Percentiles rank a stretch among this genome's conserved stretches.
Evolutionary conservation across 2,329 filamentous ascomycete species (phyloP).

Genomic region (Elsinoe australis): DNA sequence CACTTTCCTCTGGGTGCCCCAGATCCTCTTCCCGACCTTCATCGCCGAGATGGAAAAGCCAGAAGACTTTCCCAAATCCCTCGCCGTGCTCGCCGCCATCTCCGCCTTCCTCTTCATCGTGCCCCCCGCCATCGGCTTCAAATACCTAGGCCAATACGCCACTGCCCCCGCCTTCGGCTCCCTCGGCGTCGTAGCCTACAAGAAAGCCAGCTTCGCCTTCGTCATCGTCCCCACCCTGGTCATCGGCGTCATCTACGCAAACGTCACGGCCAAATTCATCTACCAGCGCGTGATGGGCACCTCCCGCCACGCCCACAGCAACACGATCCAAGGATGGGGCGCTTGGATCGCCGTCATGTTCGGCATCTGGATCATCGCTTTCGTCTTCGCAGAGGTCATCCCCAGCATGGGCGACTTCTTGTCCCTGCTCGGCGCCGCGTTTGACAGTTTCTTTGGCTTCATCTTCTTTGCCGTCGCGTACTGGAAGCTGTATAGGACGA

Average conservation of each 20-base stretch:
- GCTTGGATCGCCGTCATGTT: conserved; percentile 38
- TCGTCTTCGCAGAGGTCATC: conserved; percentile 44
- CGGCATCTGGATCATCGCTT: conserved; percentile 39
- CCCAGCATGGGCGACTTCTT: conserved; percentile 46
- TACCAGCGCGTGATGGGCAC: conserved; percentile 39
- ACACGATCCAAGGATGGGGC: conserved; percentile 43
- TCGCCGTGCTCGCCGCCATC: conserved; percentile 40
- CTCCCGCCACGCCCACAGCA: conserved; percentile 40
- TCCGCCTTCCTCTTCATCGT: conserved; percentile 45
- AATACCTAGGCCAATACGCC: conserved; percentile 43
- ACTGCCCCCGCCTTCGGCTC: conserved; percentile 45
- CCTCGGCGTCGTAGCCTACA: conserved; percentile 39
- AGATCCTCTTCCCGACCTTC: conserved; percentile 47
- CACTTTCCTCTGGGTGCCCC: conserved; percentile 45
- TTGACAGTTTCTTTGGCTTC: conserved; percentile 46
- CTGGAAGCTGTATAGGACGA: conserved; percentile 38
- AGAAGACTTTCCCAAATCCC: conserved; percentile 45
- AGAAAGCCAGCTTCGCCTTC: conserved; percentile 45
- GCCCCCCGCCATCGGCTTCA: conserved; percentile 43
- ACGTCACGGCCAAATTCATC: conserved; percentile 43
- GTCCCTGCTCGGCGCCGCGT: conserved; percentile 41
- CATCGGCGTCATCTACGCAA: conserved; percentile 45
- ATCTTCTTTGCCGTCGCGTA: conserved; percentile 47
- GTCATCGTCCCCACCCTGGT: conserved; percentile 45
- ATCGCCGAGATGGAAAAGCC: conserved; percentile 45